Conservation (phyloP, 1,284 basidiomycete genomes). For the Wallemia mellicola region DNA sequence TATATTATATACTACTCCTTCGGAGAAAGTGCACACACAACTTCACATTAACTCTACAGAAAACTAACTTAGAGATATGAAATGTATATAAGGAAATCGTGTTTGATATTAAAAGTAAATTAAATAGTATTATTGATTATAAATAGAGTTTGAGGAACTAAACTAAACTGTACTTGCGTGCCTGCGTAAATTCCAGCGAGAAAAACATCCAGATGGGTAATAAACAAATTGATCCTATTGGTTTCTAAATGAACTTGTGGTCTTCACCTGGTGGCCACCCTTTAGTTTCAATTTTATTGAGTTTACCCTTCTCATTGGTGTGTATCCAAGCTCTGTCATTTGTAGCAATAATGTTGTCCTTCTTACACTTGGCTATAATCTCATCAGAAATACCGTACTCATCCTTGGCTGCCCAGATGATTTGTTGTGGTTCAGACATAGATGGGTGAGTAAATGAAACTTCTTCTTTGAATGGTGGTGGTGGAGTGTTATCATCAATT, state of each 20-base stretch:
- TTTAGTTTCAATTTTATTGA: neutral
- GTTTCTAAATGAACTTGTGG: neutral
- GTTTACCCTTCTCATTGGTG: slow-evolving; percentile 16
- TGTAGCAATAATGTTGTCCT: slow-evolving; percentile 28
- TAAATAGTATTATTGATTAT: too few species aligned
- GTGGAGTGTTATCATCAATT: neutral
- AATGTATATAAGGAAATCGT: too few species aligned
- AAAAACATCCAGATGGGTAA: too few species aligned
- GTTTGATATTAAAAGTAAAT: too few species aligned
- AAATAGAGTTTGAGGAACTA: too few species aligned
- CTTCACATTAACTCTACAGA: too few species aligned
- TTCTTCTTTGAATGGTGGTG: slow-evolving; percentile 5
- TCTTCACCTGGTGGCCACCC: neutral
- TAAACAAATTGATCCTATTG: too few species aligned
- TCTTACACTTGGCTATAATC: slow-evolving; percentile 29
- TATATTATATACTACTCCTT: too few species aligned
- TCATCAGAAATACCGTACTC: slow-evolving; percentile 30
- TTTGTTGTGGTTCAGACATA: slow-evolving; percentile 34
- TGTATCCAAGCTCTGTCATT: slow-evolving; percentile 30
- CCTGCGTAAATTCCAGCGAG: too few species aligned
- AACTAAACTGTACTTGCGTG: too few species aligned
- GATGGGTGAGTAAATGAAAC: slow-evolving; percentile 48
- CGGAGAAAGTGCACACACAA: too few species aligned
- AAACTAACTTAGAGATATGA: too few species aligned
- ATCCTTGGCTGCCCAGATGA: slow-evolving; percentile 54